Conservation (phyloP, 192 early-diverging fungal species). For the Oehlia diaphana region DNA sequence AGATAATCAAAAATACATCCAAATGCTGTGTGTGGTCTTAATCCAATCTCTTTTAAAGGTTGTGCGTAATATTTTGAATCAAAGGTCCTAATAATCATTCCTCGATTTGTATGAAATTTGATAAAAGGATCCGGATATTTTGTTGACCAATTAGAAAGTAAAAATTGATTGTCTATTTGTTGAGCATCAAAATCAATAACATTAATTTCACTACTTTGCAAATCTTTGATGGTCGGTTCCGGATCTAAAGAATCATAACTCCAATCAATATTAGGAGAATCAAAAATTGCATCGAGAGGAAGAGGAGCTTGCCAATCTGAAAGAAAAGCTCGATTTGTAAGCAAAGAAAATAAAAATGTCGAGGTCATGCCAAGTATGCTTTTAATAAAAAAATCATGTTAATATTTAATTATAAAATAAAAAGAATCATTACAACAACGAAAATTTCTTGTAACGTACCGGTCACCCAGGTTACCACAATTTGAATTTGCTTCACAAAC, state of each 20-base stretch:
- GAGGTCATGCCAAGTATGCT: constrained; percentile 45
- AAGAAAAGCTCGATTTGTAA: constrained; percentile 43
- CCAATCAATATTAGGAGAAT: constrained; percentile 45
- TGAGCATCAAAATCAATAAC: constrained; percentile 7
- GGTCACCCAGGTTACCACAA: constrained; percentile 49
- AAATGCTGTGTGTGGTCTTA: constrained; percentile 41
- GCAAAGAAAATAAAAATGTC: constrained; percentile 43
- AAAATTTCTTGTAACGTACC: constrained; percentile 31
- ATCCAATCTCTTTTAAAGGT: constrained; percentile 36
- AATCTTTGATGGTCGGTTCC: background rate
- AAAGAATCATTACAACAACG: background rate
- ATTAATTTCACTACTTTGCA: background rate
- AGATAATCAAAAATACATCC: constrained; percentile 46
- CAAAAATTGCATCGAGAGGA: constrained; percentile 42
- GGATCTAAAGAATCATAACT: constrained; percentile 29
- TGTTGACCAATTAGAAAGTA: constrained; percentile 11
- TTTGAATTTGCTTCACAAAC: constrained; percentile 39
- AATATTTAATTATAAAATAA: background rate
- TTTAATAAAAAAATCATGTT: background rate
- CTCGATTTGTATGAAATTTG: constrained; percentile 44
- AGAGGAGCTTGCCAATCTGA: constrained; percentile 44
- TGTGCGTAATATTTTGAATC: constrained; percentile 36
- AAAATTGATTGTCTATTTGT: constrained; percentile 17
- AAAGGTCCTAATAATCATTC: constrained; percentile 43
- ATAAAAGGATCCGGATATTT: constrained; percentile 29